These are phyloP conservation scores for Boletus rubroflammeus DNA, from an alignment of 768 basidiomycete species.

Conservation along the genomic window DNA sequence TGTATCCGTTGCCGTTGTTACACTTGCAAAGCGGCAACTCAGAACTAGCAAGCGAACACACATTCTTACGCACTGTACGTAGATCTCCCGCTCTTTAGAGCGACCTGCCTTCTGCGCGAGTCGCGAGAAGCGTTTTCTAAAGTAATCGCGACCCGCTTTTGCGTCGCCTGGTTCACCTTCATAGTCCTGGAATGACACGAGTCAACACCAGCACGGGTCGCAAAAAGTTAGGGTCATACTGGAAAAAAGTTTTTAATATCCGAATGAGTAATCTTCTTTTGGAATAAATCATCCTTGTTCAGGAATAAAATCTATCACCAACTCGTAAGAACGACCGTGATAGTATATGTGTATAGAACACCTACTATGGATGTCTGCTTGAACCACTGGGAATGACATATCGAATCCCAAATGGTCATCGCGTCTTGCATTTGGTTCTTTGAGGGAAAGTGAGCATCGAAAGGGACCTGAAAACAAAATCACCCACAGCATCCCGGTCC, in stretches of 20 bases:
- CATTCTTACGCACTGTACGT: conserved; percentile 72
- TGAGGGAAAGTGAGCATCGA: not conserved
- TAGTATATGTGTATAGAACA: not conserved
- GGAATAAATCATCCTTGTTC: conserved; percentile 94
- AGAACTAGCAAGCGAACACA: conserved; percentile 7
- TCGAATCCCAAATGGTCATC: conserved; percentile 98
- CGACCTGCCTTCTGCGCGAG: conserved; percentile 83
- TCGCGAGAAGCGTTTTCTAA: conserved; percentile 79
- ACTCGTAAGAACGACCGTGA: not conserved
- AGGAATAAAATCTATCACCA: conserved; percentile 78
- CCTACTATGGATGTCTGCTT: conserved; percentile 87
- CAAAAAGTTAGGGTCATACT: conserved; percentile 38
- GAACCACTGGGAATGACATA: conserved; percentile 98
- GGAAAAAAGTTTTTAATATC: conserved; percentile 90
- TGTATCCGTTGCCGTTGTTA: conserved; percentile 89
- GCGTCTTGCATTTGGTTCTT: conserved; percentile 99
- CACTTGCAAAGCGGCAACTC: conserved; percentile 39
- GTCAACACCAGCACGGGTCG: not conserved
- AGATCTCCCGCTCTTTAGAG: conserved; percentile 85
- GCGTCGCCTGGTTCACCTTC: conserved; percentile 74
- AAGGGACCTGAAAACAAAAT: not conserved
- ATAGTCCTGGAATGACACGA: conserved; percentile 57
- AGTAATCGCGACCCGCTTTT: conserved; percentile 81
- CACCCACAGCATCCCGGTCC: conserved; percentile 81
- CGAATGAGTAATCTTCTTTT: conserved; percentile 74